Evolutionary conservation across 1,284 basidiomycete species (phyloP), one percentile per base, ranked within the genome.

Genomic region (Naganishia cerealis): DNA sequence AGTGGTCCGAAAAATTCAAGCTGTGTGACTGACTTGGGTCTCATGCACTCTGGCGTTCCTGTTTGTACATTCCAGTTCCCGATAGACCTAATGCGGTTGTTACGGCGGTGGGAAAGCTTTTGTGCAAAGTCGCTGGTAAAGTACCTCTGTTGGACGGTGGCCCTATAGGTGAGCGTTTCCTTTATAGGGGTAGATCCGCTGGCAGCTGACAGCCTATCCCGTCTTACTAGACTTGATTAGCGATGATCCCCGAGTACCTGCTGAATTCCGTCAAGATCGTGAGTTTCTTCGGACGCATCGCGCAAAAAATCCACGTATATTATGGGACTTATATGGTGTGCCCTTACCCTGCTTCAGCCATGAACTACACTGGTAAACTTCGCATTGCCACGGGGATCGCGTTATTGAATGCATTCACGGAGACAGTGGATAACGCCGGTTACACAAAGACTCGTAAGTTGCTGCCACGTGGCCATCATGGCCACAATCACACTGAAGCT

Each of bases 341-440:
- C 68, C 76, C 50, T 70, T 68, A 16, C 72, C 73, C 38, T 71
- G 70, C n/a, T 1, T 46, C 74, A 76, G 77, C 75, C 0, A 73
- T 82, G 18, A 81, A 81, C 54, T 84, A 84, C 74, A 81, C 82
- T 67, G 83, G 82, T n/a, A 74, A 76, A 46, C 72, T 84, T 2
- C 76, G 83, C 18, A 79, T 84, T 52, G 77, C 75, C 4, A 84
- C 83, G 12, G 83, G 82, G 1, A 72, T 84, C 4, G 78, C 82
- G 9, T 75, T 83, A 7, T 72, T 84, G 6, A 74, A 79, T 29
- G 82, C 82, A 21, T 81, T 84, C 71, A 74, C 74, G 1, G 75
- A 78, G 48, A 75, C 83, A 29, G 76, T 77, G 13, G 63, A 71
- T 43, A 72, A 74, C 8, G 77, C 75, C 0, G 74, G 73, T 40